Evolutionary conservation across 495 filamentous ascomycete genomes (phyloP), one percentile per base, ranked within the genome.

Genomic region (Terfezia claveryi): DNA sequence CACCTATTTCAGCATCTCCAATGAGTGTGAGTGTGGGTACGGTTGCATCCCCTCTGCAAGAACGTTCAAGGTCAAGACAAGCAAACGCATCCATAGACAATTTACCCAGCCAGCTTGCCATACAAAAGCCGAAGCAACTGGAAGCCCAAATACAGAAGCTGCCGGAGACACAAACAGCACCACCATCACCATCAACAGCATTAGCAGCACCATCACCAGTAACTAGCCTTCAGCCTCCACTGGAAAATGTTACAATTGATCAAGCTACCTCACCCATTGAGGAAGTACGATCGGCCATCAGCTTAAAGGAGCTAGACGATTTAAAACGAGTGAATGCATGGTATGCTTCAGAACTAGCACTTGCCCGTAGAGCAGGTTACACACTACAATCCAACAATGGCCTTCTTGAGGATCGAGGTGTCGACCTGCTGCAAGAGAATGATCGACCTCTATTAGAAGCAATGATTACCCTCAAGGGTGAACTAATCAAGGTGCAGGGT

Each of bases 371-470:
- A 67, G 79, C 83, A 10, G 91, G 91, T 8, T 96, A 95, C 63
- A 73, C 76, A 9, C 78, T 83, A 12, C 86, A 78, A 60, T 79
- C 83, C 11, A 75, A 79, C 50, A 85, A 74, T 61, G 81, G 86
- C 23, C 73, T 77, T 1, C 70, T 94, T 46, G 88, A 96, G 56
- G 79, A 83, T 55, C 77, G 80, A 52, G 75, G 74, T 8, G 73
- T 77, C 4, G 86, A 94, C 55, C 77, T 78, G 0, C 83, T 96
- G 61, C 78, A 79, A 51, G 88, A 96, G 50, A 86, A 94, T 46
- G 92, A 96, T 56, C 81, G 84, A 55, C 87, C 88, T 11, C 70
- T 99, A 23, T 77, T 99, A 20, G 91, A 99, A 66, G 91, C 92
- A 3, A 78, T 99, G 61, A 72, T 99, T 49, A 79, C 82, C 23